phyloP scores from a whole-genome alignment of 768 basidiomycete species.

The Filobasidium floriforme region DNA sequence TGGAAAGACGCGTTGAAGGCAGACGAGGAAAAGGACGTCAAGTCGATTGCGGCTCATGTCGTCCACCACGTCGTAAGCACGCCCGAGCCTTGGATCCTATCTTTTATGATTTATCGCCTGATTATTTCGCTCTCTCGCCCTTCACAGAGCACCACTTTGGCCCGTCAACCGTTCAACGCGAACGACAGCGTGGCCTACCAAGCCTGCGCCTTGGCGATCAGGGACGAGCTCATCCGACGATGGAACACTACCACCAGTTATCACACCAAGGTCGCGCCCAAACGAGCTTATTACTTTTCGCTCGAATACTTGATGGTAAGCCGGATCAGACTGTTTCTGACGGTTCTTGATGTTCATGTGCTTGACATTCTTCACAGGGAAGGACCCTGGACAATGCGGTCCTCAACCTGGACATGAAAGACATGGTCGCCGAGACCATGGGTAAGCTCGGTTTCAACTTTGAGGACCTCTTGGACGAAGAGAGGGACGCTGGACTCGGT shows the following conservation, averaged over 20 bases:
- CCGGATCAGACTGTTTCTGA: neutral
- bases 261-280: slow-evolving; percentile 44
- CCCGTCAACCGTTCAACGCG: slow-evolving; percentile 82
- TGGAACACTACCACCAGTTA: slow-evolving; percentile 68
- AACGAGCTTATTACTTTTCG: slow-evolving; percentile 73
- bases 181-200: slow-evolving; percentile 74
- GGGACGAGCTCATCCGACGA: slow-evolving; percentile 72
- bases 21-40: slow-evolving; percentile 32
- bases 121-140: neutral
- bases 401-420: slow-evolving; percentile 79
- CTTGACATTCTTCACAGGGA: slow-evolving; percentile 33
- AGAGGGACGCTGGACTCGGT: slow-evolving; percentile 77
- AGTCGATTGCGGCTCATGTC: slow-evolving; percentile 35
- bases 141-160: slow-evolving; percentile 57
- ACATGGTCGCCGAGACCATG: slow-evolving; percentile 61
- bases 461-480: slow-evolving; percentile 26
- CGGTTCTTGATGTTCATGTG: neutral
- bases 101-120: neutral
- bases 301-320: slow-evolving; percentile 59
- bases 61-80: slow-evolving; percentile 33
- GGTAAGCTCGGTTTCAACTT: slow-evolving; percentile 66
- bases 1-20: slow-evolving; percentile 43
- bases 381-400: slow-evolving; percentile 58
- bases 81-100: neutral
- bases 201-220: slow-evolving; percentile 75